A percentile compares a stretch with the other conserved stretches of the same genome.
These are phyloP conservation scores for Pilaira anomala DNA, from an alignment of 192 early-diverging fungal species.

Conservation along the genomic window DNA sequence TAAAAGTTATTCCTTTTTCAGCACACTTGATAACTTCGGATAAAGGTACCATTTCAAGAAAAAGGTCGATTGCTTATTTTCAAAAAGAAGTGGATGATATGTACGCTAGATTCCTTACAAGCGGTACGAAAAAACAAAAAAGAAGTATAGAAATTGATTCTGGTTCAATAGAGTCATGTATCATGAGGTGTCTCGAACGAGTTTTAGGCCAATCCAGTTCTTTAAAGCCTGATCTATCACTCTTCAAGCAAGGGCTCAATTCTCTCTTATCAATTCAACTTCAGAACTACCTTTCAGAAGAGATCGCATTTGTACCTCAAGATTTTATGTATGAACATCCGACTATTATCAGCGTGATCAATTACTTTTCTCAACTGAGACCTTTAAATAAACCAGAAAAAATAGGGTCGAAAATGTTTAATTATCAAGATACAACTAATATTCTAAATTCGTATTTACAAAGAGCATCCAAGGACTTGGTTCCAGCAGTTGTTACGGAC, in stretches of 20 bases:
- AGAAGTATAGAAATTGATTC: not conserved
- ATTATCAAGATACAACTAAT: not conserved
- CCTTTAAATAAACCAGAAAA: too few species aligned
- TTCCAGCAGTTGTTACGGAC: too few species aligned
- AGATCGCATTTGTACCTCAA: constrained; percentile 11
- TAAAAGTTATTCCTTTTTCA: constrained; percentile 25
- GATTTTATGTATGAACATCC: constrained; percentile 29
- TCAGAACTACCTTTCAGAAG: constrained; percentile 13
- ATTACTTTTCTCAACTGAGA: not conserved
- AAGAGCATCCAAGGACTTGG: too few species aligned
- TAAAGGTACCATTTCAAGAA: constrained; percentile 30
- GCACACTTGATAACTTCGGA: constrained; percentile 8
- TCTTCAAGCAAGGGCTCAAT: constrained; percentile 31
- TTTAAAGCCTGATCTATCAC: not conserved
- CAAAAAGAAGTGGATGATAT: constrained; percentile 46
- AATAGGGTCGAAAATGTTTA: not conserved
- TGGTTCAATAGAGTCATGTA: not conserved
- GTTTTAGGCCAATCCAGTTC: not conserved
- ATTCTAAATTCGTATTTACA: too few species aligned
- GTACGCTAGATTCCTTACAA: constrained; percentile 44
- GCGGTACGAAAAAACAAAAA: not conserved
- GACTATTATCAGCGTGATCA: constrained; percentile 4
- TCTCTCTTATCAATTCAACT: constrained; percentile 23
- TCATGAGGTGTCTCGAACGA: constrained; percentile 1
- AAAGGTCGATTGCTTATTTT: constrained; percentile 46